Conservation (phyloP, 2,329 filamentous ascomycete species). For the Elsinoe batatas region DNA sequence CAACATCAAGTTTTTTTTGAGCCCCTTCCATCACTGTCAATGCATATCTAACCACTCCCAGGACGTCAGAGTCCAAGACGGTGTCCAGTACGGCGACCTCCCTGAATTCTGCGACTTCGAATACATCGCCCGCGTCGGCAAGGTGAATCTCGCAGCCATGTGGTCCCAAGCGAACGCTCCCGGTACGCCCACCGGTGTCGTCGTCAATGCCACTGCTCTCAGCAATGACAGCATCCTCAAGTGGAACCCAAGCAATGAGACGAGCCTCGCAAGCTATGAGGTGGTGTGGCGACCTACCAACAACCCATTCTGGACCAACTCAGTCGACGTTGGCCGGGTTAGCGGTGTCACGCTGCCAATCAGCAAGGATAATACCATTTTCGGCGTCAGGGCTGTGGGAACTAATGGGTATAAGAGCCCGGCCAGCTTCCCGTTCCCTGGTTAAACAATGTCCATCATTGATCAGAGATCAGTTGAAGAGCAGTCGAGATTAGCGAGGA, state of each 20-base stretch:
- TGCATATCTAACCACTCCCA: not conserved
- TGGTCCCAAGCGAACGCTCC: conserved; percentile 47
- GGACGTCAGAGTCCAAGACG: conserved; percentile 40
- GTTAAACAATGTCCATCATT: not conserved
- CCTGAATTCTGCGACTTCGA: conserved; percentile 49
- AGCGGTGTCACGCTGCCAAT: conserved; percentile 38
- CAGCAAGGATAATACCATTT: conserved; percentile 50
- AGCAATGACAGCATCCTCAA: conserved; percentile 41
- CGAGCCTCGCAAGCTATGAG: conserved; percentile 41
- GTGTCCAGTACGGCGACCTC: conserved; percentile 46
- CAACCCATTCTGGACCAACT: conserved; percentile 33
- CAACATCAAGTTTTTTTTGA: conserved; percentile 42
- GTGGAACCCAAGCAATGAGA: conserved; percentile 37
- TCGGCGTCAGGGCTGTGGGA: conserved; percentile 45
- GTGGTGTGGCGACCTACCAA: conserved; percentile 46
- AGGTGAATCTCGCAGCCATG: conserved; percentile 45
- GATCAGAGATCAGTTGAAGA: not conserved
- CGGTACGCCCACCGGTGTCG: conserved; percentile 41
- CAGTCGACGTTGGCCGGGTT: conserved; percentile 38
- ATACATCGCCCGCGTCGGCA: conserved; percentile 44
- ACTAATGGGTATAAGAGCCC: conserved; percentile 34
- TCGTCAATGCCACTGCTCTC: conserved; percentile 34
- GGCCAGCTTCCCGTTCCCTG: conserved; percentile 1
- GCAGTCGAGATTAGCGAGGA: not conserved
- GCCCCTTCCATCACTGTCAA: not conserved